Percentiles rank a stretch among this genome's conserved stretches.
These are phyloP conservation scores for Solanum hybrid DNA, from an alignment of 305 asterid species.

Conservation along the genomic window DNA sequence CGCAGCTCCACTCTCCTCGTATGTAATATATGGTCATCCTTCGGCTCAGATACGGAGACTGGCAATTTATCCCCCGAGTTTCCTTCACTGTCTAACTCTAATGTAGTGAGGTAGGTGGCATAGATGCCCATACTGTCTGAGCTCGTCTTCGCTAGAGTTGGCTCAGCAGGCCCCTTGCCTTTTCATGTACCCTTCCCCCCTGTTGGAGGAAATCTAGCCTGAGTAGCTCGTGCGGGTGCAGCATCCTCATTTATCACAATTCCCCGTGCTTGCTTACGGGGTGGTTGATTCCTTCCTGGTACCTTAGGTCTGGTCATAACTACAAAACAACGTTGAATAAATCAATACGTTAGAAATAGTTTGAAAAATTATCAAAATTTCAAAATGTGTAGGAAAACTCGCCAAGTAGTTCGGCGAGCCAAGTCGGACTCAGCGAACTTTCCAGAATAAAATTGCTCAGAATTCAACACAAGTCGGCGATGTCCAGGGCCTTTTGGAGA, in stretches of 20 bases:
- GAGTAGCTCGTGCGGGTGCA: too few relatives aligned
- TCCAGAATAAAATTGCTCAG: background rate
- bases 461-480: background rate
- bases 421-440: background rate
- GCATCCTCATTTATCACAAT: too few relatives aligned
- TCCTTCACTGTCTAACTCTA: background rate
- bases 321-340: background rate
- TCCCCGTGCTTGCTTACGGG: too few relatives aligned
- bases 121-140: background rate
- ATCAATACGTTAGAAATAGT: background rate
- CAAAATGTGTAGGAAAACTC: background rate
- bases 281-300: too few relatives aligned
- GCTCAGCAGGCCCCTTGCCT: too few relatives aligned
- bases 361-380: background rate
- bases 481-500: background rate
- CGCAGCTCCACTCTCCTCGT: background rate
- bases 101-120: background rate
- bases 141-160: too few relatives aligned
- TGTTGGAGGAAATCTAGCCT: too few relatives aligned
- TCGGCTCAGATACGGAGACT: background rate
- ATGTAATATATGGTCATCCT: background rate
- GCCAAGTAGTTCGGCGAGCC: background rate
- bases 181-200: too few relatives aligned
- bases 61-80: background rate
- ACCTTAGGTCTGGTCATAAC: too few relatives aligned